These are phyloP conservation scores for Tinospora cordifolia DNA, from an alignment of 164 flowering plant genomes.

Conservation along the genomic window DNA sequence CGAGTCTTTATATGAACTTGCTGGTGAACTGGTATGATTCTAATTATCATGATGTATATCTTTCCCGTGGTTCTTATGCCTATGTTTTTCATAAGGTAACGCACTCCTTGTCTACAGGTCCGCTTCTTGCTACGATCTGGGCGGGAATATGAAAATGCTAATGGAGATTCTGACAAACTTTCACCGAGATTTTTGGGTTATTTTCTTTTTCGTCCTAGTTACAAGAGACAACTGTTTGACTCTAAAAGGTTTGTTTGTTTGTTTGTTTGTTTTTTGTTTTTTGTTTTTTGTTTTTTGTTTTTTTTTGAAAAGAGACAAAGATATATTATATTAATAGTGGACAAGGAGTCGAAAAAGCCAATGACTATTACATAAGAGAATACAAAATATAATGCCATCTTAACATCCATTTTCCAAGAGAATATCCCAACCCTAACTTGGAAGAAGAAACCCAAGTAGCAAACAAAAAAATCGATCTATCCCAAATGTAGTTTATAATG, in stretches of 20 bases:
- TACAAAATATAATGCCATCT: too few relatives aligned
- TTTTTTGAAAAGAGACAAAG: too few relatives aligned
- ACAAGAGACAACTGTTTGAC: slow-evolving; percentile 53
- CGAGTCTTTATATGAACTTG: slow-evolving; percentile 94
- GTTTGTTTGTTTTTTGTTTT: too few relatives aligned
- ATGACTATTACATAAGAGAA: too few relatives aligned
- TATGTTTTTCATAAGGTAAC: background rate
- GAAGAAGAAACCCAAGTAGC: too few relatives aligned
- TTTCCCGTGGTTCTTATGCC: slow-evolving; percentile 1
- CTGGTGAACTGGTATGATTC: slow-evolving; percentile 90
- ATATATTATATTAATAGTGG: too few relatives aligned
- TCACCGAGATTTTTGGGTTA: slow-evolving; percentile 90
- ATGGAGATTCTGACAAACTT: slow-evolving; percentile 58
- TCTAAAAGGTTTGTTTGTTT: slow-evolving; percentile 74
- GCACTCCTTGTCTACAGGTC: slow-evolving; percentile 41
- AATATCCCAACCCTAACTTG: too few relatives aligned
- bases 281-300: too few relatives aligned
- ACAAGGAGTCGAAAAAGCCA: too few relatives aligned
- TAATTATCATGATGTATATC: background rate
- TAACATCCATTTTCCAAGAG: too few relatives aligned
- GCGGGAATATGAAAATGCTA: slow-evolving; percentile 70
- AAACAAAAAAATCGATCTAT: too few relatives aligned
- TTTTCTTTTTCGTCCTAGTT: slow-evolving; percentile 70
- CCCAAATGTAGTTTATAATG: too few relatives aligned
- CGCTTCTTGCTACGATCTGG: slow-evolving; percentile 95